Evolutionary conservation across 169 alveolate species (phyloP).

Genomic region (Eimeria tenella): DNA sequence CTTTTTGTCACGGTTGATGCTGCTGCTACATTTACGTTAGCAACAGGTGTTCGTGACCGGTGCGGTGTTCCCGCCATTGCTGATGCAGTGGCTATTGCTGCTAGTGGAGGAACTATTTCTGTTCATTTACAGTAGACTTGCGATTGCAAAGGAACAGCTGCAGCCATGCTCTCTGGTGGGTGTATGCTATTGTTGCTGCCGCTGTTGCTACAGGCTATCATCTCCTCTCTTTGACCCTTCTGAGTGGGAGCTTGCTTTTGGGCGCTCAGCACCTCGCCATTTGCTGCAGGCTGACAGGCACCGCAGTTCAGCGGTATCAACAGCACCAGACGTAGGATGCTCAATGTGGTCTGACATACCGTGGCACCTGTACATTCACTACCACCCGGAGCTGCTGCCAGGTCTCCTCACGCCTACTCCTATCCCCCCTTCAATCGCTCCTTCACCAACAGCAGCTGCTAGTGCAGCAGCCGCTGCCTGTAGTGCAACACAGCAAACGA

Average conservation of each 20-base stretch:
- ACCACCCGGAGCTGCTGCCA: conserved; percentile 68
- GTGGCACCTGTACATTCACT: conserved; percentile 71
- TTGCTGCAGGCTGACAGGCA: conserved; percentile 26
- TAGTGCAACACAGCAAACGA: neutral
- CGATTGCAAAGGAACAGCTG: neutral
- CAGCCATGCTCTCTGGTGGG: neutral
- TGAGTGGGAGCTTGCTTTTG: conserved; percentile 68
- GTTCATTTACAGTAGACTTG: neutral
- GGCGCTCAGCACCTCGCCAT: conserved; percentile 33
- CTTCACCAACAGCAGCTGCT: neutral
- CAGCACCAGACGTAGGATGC: neutral
- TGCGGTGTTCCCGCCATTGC: neutral
- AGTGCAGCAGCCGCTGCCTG: conserved; percentile 4
- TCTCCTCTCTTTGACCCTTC: conserved; percentile 71
- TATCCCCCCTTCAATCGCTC: neutral
- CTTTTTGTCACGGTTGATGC: neutral
- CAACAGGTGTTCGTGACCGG: neutral
- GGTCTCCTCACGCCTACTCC: conserved; percentile 56
- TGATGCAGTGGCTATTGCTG: conserved; percentile 12
- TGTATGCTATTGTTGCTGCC: conserved; percentile 9
- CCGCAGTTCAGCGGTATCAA: conserved; percentile 31
- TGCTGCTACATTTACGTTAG: neutral
- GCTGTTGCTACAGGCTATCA: conserved; percentile 63
- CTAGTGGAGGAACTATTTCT: neutral
- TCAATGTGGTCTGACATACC: conserved; percentile 77